A percentile compares a stretch with the other conserved stretches of the same genome.
phyloP scores from a whole-genome alignment of 1,284 basidiomycete genomes.

The Puccinia coronata region DNA sequence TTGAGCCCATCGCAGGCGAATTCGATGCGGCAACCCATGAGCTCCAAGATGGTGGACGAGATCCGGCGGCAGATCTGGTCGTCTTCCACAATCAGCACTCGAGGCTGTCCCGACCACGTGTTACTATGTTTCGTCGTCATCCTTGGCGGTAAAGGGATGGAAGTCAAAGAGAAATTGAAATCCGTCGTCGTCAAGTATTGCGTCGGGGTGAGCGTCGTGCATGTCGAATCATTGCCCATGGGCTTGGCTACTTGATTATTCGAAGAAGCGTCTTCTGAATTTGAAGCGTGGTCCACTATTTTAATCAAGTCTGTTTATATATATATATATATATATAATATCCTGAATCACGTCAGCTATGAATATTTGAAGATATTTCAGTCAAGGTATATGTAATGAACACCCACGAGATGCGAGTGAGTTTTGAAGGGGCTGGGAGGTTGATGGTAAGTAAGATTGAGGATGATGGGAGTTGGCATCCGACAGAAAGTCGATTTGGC shows the following conservation, averaged over 20 bases:
- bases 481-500: conserved; percentile 19
- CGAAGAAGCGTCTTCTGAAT: conserved; percentile 51
- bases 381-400: not conserved
- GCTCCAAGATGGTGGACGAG: conserved; percentile 88
- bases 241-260: conserved; percentile 52
- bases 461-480: not conserved
- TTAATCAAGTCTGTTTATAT: conserved; percentile 3
- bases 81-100: conserved; percentile 88
- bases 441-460: not conserved
- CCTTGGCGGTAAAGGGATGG: not conserved
- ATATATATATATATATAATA: no score
- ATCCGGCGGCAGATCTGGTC: conserved; percentile 86
- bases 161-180: not conserved
- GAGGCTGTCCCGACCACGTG: conserved; percentile 58
- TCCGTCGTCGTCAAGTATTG: conserved; percentile 13
- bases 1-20: conserved; percentile 89
- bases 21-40: conserved; percentile 92
- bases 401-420: conserved; percentile 21
- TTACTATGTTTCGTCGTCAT: no score
- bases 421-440: conserved; percentile 2
- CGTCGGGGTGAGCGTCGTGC: not conserved
- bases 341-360: not conserved
- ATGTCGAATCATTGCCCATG: conserved; percentile 20
- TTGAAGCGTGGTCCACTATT: conserved; percentile 22
- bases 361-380: not conserved